Evolutionary conservation across 768 basidiomycete species (phyloP).

Genomic region (Leccinum obscurum): DNA sequence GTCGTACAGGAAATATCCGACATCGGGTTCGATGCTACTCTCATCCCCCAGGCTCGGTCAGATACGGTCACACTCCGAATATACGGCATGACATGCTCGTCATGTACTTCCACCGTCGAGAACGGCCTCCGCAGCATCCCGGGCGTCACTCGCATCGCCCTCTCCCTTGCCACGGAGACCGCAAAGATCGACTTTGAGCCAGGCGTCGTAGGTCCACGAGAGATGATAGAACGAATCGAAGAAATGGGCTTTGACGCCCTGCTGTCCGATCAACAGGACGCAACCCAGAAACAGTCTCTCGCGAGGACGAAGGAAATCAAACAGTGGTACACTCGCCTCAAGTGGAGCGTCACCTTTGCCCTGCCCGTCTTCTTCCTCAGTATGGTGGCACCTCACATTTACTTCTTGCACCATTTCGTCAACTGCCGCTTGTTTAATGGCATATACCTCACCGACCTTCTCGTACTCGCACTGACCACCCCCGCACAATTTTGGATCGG

Average conservation of each 20-base stretch:
- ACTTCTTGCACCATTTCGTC: slow-evolving; percentile 56
- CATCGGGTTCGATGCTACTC: slow-evolving; percentile 87
- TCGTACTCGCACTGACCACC: slow-evolving; percentile 76
- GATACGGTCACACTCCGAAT: slow-evolving; percentile 76
- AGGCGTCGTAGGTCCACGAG: slow-evolving; percentile 69
- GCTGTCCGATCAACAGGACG: slow-evolving; percentile 75
- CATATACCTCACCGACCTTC: slow-evolving; percentile 79
- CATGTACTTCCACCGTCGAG: slow-evolving; percentile 79
- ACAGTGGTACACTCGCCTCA: slow-evolving; percentile 82
- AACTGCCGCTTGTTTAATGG: slow-evolving; percentile 55
- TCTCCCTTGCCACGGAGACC: slow-evolving; percentile 75
- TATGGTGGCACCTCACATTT: slow-evolving; percentile 78
- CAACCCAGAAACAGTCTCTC: slow-evolving; percentile 83
- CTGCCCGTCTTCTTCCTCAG: slow-evolving; percentile 91
- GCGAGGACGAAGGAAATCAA: slow-evolving; percentile 88
- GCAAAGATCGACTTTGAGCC: slow-evolving; percentile 79
- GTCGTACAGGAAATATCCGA: slow-evolving; percentile 82
- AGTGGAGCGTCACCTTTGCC: slow-evolving; percentile 75
- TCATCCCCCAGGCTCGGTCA: slow-evolving; percentile 62
- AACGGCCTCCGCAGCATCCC: slow-evolving; percentile 65
- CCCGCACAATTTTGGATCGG: slow-evolving; percentile 95
- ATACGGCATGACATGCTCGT: slow-evolving; percentile 90
- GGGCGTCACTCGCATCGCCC: slow-evolving; percentile 69
- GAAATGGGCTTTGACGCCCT: slow-evolving; percentile 92
- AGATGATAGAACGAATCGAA: slow-evolving; percentile 86